phyloP scores from a whole-genome alignment of 2,329 filamentous ascomycete genomes.

The Aureobasidium musti region DNA sequence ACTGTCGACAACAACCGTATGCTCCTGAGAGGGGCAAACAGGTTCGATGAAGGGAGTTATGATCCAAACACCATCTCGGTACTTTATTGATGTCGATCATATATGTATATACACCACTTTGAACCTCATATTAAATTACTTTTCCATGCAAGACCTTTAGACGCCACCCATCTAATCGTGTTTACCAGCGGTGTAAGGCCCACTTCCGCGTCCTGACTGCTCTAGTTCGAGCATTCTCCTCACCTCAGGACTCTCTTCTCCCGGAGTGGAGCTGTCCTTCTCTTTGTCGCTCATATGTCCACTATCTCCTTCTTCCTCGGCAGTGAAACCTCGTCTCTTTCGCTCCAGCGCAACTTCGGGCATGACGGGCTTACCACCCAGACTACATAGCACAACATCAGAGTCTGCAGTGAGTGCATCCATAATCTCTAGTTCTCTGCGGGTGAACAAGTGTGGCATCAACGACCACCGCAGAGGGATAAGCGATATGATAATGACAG shows the following conservation, averaged over 20 bases:
- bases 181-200: constrained; percentile 13
- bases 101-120: background rate
- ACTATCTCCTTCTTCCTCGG: constrained; percentile 35
- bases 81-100: no score
- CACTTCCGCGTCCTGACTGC: background rate
- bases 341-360: constrained; percentile 40
- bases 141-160: no score
- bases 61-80: no score
- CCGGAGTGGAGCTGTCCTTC: constrained; percentile 44
- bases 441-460: constrained; percentile 55
- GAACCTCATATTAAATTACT: background rate
- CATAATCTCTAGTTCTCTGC: constrained; percentile 52
- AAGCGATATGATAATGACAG: constrained; percentile 58
- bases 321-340: constrained; percentile 32
- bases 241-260: constrained; percentile 47
- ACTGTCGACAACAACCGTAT: background rate
- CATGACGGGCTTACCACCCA: constrained; percentile 53
- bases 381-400: constrained; percentile 55
- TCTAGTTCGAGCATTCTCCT: constrained; percentile 12
- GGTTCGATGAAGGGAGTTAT: background rate
- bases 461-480: constrained; percentile 57
- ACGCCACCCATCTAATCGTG: constrained; percentile 1
- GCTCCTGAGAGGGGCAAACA: background rate
- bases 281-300: constrained; percentile 48
- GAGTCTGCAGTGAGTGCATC: constrained; percentile 58